Conservation (phyloP, 176 grass and related monocot species). For the Luzula sylvatica region DNA sequence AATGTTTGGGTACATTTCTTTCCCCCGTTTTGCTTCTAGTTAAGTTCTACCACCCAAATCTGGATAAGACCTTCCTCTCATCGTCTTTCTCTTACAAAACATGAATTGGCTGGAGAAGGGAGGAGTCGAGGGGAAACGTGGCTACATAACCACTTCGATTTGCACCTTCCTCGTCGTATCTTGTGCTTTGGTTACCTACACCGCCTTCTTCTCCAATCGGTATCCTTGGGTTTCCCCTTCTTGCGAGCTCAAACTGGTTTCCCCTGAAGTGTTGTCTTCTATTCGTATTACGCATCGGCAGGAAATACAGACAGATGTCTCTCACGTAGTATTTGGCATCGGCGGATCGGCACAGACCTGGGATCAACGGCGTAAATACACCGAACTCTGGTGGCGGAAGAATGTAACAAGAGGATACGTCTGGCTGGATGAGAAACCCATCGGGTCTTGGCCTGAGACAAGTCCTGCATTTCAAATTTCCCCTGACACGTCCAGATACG, state of each 20-base stretch:
- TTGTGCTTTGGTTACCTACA: not conserved
- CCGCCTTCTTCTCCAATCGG: not conserved
- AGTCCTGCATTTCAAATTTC: slow-evolving; percentile 20
- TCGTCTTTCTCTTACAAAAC: too few species aligned
- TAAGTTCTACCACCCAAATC: too few species aligned
- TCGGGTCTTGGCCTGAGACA: not conserved
- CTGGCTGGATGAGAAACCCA: slow-evolving; percentile 25
- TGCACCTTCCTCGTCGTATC: not conserved
- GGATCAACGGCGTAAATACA: slow-evolving; percentile 20
- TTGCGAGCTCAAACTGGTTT: too few species aligned
- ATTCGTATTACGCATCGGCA: not conserved
- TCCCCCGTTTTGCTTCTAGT: too few species aligned
- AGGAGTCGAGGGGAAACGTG: too few species aligned
- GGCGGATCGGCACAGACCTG: slow-evolving; percentile 21
- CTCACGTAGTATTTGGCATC: slow-evolving; percentile 29
- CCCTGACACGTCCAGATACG: slow-evolving; percentile 25
- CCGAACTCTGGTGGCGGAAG: slow-evolving; percentile 27
- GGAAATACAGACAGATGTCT: not conserved
- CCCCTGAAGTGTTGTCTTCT: not conserved
- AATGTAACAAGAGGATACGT: slow-evolving; percentile 17
- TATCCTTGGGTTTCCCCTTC: not conserved
- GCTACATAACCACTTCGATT: not conserved
- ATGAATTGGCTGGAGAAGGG: too few species aligned
- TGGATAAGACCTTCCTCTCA: too few species aligned
- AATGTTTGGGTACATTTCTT: too few species aligned